phyloP scores from a whole-genome alignment of 495 filamentous ascomycete species.

The Penicillium paxilli region DNA sequence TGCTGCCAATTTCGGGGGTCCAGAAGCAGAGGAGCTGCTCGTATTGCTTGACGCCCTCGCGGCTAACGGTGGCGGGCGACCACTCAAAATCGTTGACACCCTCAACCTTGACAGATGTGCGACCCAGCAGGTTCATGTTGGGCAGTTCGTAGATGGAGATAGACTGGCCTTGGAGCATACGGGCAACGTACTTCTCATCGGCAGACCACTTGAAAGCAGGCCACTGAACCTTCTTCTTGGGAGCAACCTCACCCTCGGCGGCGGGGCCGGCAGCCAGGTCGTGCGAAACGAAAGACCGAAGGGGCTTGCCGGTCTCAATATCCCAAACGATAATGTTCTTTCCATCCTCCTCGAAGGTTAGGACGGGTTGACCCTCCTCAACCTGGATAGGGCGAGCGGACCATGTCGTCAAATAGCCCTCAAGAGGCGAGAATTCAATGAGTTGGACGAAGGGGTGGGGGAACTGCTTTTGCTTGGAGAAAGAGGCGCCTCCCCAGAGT shows the following conservation, averaged over 20 bases:
- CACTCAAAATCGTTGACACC: constrained; percentile 98
- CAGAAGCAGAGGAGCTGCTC: constrained; percentile 98
- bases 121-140: constrained; percentile 85
- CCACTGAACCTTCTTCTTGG: constrained; percentile 93
- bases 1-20: constrained; percentile 97
- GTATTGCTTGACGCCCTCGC: constrained; percentile 81
- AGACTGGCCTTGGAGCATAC: constrained; percentile 81
- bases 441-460: constrained; percentile 93
- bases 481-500: constrained; percentile 89
- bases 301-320: constrained; percentile 81
- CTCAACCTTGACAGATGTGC: constrained; percentile 89
- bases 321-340: constrained; percentile 99
- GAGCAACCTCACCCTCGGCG: constrained; percentile 63
- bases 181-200: constrained; percentile 94
- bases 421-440: constrained; percentile 90
- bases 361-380: constrained; percentile 73
- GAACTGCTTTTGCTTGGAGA: constrained; percentile 89
- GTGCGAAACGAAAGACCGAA: constrained; percentile 88
- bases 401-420: constrained; percentile 95
- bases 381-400: constrained; percentile 89
- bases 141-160: constrained; percentile 95
- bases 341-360: constrained; percentile 90
- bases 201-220: constrained; percentile 99
- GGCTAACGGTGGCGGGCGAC: constrained; percentile 77
- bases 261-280: constrained; percentile 63